A percentile compares a stretch with the other conserved stretches of the same genome.
phyloP scores from a whole-genome alignment of 371 early-diverging fungal species.

The Entomophthora muscae region DNA sequence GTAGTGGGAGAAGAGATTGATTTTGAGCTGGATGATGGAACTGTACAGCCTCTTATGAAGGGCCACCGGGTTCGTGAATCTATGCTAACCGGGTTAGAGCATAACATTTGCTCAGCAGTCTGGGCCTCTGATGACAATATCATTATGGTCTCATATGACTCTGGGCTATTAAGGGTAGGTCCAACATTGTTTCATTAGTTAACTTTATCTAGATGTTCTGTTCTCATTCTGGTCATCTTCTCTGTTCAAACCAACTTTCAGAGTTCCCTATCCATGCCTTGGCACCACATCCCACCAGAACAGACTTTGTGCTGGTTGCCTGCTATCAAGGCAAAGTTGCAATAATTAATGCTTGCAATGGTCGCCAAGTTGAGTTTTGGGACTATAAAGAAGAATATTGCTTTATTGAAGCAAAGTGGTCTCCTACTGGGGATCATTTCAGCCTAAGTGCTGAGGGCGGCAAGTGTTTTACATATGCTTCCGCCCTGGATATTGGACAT shows the following conservation, averaged over 20 bases:
- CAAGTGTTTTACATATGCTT: not conserved
- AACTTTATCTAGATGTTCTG: no score
- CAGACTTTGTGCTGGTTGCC: not conserved
- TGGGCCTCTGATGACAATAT: not conserved
- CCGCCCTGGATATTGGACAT: not conserved
- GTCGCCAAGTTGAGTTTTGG: not conserved
- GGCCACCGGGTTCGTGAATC: not conserved
- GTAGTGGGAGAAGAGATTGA: not conserved
- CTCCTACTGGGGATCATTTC: not conserved
- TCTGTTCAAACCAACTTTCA: not conserved
- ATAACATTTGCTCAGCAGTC: not conserved
- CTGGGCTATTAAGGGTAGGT: not conserved
- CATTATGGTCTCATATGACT: conserved; percentile 2
- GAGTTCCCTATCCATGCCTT: not conserved
- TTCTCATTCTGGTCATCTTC: not conserved
- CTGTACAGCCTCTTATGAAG: not conserved
- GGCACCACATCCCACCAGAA: not conserved
- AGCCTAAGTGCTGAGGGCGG: not conserved
- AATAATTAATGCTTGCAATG: not conserved
- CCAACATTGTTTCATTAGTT: no score
- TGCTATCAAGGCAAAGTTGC: not conserved
- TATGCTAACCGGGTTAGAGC: not conserved
- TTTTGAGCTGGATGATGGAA: not conserved
- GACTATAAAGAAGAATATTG: not conserved
- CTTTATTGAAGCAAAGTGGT: not conserved